phyloP scores from a whole-genome alignment of 2,329 filamentous ascomycete species.

The Diatrype stigma region DNA sequence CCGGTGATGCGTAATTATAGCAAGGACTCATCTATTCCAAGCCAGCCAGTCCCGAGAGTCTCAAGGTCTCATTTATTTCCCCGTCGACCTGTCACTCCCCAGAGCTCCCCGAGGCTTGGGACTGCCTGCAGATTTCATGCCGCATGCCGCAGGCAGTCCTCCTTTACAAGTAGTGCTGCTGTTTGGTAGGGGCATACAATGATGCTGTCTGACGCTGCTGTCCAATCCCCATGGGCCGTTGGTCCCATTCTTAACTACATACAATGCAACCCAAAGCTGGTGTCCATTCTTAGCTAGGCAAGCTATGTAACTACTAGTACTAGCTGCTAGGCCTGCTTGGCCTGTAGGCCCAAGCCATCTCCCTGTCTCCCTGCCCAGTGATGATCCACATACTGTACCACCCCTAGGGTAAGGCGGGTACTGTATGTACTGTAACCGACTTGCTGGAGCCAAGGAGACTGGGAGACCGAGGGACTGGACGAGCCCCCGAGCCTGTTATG shows the following conservation, averaged over 20 bases:
- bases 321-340: no score
- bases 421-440: conserved; percentile 1
- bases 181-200: no score
- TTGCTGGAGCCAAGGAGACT: neutral
- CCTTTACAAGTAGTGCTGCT: no score
- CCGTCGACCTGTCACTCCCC: neutral
- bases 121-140: neutral
- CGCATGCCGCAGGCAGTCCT: no score
- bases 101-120: neutral
- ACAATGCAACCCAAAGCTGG: neutral
- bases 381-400: neutral
- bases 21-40: no score
- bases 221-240: neutral
- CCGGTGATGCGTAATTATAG: no score
- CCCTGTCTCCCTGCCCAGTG: neutral
- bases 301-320: neutral
- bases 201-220: no score
- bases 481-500: neutral
- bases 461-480: neutral
- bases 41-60: neutral
- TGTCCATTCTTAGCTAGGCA: neutral
- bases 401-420: conserved; percentile 1
- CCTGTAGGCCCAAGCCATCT: neutral
- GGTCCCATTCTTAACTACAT: neutral
- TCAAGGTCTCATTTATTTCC: neutral